phyloP scores from a whole-genome alignment of 2,329 filamentous ascomycete genomes.

The Phoma sp. region DNA sequence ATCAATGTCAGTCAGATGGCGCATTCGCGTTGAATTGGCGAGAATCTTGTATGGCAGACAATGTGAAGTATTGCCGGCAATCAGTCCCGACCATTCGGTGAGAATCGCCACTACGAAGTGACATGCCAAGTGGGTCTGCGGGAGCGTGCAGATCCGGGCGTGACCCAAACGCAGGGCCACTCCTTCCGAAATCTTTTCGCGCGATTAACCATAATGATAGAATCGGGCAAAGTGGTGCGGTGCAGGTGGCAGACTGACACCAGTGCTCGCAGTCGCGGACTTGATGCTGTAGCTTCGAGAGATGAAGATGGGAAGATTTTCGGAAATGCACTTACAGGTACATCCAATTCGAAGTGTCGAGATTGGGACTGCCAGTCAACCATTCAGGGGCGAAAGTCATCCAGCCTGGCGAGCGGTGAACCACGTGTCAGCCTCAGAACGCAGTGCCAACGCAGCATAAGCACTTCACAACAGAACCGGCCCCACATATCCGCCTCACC shows the following conservation, averaged over 20 bases:
- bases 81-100: constrained; percentile 4
- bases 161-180: constrained; percentile 6
- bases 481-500: constrained; percentile 30
- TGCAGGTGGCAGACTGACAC: not conserved
- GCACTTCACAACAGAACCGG: constrained; percentile 24
- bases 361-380: constrained; percentile 63
- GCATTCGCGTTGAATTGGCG: too few relatives aligned
- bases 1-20: not conserved
- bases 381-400: constrained; percentile 72
- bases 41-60: not conserved
- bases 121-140: constrained; percentile 1
- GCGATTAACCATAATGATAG: not conserved
- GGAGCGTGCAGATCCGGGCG: constrained; percentile 1
- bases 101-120: constrained; percentile 15
- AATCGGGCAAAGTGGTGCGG: not conserved
- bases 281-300: constrained; percentile 1
- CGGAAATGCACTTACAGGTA: constrained; percentile 54
- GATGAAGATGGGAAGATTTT: not conserved
- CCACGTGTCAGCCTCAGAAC: constrained; percentile 46
- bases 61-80: not conserved
- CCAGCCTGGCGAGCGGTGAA: constrained; percentile 53
- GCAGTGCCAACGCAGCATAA: constrained; percentile 20
- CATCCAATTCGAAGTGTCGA: constrained; percentile 65
- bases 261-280: not conserved
- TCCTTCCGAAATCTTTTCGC: not conserved